Evolutionary conservation across 108 stramenopile genomes (phyloP).

Genomic region (Fragilariopsis cylindrus): DNA sequence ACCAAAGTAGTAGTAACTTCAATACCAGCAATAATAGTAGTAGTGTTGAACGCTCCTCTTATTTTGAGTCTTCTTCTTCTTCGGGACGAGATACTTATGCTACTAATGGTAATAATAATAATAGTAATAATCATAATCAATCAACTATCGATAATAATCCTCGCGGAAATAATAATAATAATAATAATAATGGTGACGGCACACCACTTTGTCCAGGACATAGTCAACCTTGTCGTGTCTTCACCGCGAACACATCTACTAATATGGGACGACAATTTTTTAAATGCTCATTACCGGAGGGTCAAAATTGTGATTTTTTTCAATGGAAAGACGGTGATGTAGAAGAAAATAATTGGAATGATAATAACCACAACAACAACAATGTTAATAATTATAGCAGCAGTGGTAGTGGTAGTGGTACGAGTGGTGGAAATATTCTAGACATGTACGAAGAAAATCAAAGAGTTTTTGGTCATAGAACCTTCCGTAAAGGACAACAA

Average conservation of each 20-base stretch:
- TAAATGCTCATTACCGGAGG: slow-evolving; percentile 81
- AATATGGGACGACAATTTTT: slow-evolving; percentile 83
- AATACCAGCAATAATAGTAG: slow-evolving; percentile 8
- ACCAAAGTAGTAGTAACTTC: slow-evolving; percentile 1
- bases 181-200: slow-evolving; percentile 13
- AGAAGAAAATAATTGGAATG: slow-evolving; percentile 41
- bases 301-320: slow-evolving; percentile 81
- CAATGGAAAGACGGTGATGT: slow-evolving; percentile 80
- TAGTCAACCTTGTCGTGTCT: slow-evolving; percentile 55
- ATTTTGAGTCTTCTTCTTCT: slow-evolving; percentile 3
- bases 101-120: not conserved
- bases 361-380: slow-evolving; percentile 11
- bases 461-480: slow-evolving; percentile 81
- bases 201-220: slow-evolving; percentile 84
- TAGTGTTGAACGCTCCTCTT: not conserved
- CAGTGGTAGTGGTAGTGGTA: not conserved
- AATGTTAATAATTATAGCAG: slow-evolving; percentile 3
- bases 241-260: slow-evolving; percentile 62
- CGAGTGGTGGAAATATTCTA: slow-evolving; percentile 32
- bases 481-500: slow-evolving; percentile 91
- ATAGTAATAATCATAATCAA: not conserved
- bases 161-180: not conserved
- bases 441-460: slow-evolving; percentile 71
- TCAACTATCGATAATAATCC: not conserved
- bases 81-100: not conserved